phyloP scores from a whole-genome alignment of 23 red algal genomes.

The Gracilariopsis chorda region DNA sequence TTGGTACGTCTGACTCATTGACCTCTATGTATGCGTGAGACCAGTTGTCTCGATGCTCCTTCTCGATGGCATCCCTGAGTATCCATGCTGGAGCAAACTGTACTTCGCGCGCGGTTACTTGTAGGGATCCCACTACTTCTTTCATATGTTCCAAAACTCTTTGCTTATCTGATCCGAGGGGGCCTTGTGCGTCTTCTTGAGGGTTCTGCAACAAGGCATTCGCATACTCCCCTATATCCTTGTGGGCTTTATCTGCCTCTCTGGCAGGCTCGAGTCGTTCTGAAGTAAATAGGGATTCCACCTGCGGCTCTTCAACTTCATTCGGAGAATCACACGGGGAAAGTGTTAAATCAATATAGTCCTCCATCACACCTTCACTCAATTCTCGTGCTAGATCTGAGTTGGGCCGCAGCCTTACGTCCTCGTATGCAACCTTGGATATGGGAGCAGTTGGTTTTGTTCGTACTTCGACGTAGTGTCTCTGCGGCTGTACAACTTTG shows the following conservation, averaged over 20 bases:
- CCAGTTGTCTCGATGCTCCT: constrained; percentile 24
- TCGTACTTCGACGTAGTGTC: no score
- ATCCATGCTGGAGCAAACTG: constrained; percentile 27
- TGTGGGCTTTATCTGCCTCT: neutral
- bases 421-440: neutral
- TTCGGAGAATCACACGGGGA: neutral
- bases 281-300: neutral
- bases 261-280: no score
- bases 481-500: no score
- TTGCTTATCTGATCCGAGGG: neutral
- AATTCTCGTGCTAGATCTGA: neutral
- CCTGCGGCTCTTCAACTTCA: neutral
- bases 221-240: neutral
- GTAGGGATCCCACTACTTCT: neutral
- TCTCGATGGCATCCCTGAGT: neutral
- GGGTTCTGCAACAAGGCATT: neutral
- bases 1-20: neutral
- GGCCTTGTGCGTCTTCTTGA: neutral
- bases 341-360: neutral
- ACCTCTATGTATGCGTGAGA: constrained; percentile 10
- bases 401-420: neutral
- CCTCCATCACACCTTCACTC: neutral
- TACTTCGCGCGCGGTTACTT: neutral
- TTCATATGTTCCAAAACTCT: neutral
- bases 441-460: no score